Base-by-base conservation (phyloP, 2,329 filamentous ascomycete species). In the Ceratocystis variospora region DNA sequence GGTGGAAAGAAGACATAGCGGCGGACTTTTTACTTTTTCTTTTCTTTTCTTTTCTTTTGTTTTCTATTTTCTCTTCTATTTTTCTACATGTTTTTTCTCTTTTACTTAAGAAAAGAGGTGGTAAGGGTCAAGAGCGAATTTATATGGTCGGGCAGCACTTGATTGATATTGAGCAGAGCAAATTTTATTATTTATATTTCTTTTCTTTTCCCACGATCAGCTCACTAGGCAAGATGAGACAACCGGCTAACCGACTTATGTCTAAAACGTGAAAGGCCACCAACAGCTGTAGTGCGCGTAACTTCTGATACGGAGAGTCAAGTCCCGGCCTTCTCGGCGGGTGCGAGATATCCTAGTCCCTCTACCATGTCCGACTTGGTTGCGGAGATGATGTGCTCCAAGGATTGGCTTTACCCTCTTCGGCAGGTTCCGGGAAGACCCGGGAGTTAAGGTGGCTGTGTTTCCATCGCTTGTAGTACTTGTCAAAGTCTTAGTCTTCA, bases 261-360 rank as follows among this genome's bases (percentile, higher is more conserved):
- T 37, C 33, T 37, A 37, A 10, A 37, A 37, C 3, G 33, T 37
- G 10, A 37, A 4, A 37, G 33, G 3, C 12, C 10, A 4, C 3
- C 8, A 37, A 2, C 33, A 12, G 33, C 3, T 8, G 33, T 37
- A 37, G 33, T 37, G 10, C 22, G 22, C 2, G 2, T 31, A 41
- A 15, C 25, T 66, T 70, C 69, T 68, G 69, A 66, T 68, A 69
- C 69, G 64, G 69, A 67, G 69, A 70, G 69, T 70, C 68, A 69
- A 70, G 70, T 69, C 69, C 69, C 62, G 69, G 69, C 62, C 69
- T 68, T 63, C 68, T 66, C 69, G 69, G 69, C 66, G 48, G 57
- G 48, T 45, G 62, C 63, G 33, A 57, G 28, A 57, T 66, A 61
- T 10, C 64, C 45, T 61, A 44, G 57, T 44, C 57, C 41, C 64